Conservation (phyloP, 371 early-diverging fungal genomes). For the Rhizopus microsporus region DNA sequence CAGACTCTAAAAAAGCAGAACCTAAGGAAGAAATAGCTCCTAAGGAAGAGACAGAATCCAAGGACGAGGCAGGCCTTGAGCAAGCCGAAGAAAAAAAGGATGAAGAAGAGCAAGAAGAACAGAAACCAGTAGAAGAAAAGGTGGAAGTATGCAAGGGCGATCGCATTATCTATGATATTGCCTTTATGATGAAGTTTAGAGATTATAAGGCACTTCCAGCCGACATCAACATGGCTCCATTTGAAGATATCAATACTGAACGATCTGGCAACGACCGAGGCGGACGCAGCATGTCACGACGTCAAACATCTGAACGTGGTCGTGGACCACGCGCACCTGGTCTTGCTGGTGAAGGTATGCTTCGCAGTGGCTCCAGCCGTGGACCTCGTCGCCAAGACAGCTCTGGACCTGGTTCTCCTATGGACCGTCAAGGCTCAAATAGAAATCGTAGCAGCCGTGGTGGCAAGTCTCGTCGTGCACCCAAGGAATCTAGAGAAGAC, state of each 20-base stretch:
- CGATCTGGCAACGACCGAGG: constrained; percentile 21
- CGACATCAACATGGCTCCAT: constrained; percentile 6
- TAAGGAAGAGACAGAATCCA: constrained; percentile 11
- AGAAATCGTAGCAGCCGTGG: constrained; percentile 57
- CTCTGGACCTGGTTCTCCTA: constrained; percentile 45
- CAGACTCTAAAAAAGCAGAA: constrained; percentile 32
- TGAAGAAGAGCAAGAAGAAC: constrained; percentile 13
- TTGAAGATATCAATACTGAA: constrained; percentile 68
- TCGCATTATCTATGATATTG: constrained; percentile 62
- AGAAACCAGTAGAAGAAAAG: constrained; percentile 12
- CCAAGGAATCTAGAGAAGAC: constrained; percentile 25
- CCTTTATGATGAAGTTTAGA: constrained; percentile 82
- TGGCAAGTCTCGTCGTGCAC: constrained; percentile 48
- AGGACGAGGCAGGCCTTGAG: constrained; percentile 36
- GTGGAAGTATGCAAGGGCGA: constrained; percentile 16
- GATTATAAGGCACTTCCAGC: constrained; percentile 5
- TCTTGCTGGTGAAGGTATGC: constrained; percentile 47
- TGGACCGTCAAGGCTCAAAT: constrained; percentile 57
- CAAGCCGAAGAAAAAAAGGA: constrained; percentile 24
- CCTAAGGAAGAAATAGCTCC: constrained; percentile 16
- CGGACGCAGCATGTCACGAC: constrained; percentile 43
- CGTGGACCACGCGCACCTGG: constrained; percentile 55
- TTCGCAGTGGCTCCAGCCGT: constrained; percentile 45
- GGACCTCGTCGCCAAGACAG: constrained; percentile 54
- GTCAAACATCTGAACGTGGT: constrained; percentile 62